These are phyloP conservation scores for Saccharomyces hybrid DNA, from an alignment of 1,139 yeast species.

Conservation along the genomic window DNA sequence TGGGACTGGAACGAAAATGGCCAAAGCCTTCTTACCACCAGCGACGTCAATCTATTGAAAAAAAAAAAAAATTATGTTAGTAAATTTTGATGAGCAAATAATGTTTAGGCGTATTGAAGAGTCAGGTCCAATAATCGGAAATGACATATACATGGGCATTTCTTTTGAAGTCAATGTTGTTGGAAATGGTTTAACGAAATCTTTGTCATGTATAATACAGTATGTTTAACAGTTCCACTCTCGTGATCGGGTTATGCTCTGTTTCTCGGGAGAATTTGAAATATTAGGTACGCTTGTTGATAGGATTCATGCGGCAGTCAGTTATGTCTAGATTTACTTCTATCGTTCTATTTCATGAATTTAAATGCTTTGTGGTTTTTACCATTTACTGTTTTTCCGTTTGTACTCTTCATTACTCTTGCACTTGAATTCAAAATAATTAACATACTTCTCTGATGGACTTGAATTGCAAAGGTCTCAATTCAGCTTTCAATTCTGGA, in stretches of 20 bases:
- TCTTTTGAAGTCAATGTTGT: neutral
- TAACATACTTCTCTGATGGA: constrained; percentile 77
- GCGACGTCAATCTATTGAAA: constrained; percentile 66
- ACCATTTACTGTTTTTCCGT: neutral
- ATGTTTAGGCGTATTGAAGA: neutral
- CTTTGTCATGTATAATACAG: neutral
- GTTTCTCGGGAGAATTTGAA: neutral
- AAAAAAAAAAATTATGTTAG: neutral
- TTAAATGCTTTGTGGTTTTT: neutral
- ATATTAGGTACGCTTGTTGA: neutral
- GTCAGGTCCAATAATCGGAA: neutral
- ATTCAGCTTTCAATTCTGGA: constrained; percentile 92
- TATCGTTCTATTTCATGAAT: neutral
- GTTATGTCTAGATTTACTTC: neutral
- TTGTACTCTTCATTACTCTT: neutral
- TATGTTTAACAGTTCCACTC: neutral
- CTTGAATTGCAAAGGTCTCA: constrained; percentile 98
- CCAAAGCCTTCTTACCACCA: constrained; percentile 98
- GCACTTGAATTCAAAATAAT: neutral
- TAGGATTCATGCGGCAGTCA: neutral
- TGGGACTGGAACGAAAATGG: constrained; percentile 97
- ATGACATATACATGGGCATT: neutral
- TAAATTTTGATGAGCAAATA: neutral
- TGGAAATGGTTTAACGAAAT: neutral
- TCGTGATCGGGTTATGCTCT: neutral